Conservation (phyloP, 106 monocot species). For the Platanthera guangdongensis region DNA sequence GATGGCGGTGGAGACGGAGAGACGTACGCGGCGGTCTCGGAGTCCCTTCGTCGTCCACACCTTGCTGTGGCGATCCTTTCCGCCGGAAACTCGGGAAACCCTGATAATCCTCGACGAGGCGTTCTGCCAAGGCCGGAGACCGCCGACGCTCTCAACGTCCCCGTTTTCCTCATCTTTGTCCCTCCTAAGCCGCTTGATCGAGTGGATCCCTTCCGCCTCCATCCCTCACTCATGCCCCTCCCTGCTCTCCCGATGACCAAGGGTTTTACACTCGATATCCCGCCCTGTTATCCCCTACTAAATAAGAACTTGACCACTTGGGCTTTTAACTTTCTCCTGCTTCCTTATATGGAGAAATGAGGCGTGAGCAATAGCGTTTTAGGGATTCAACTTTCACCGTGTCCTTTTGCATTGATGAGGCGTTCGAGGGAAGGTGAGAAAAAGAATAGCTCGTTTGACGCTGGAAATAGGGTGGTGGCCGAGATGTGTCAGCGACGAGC, state of each 20-base stretch:
- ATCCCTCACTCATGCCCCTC: slow-evolving; percentile 8
- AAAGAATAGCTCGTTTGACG: slow-evolving; percentile 3
- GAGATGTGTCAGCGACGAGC: slow-evolving; percentile 1
- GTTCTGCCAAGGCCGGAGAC: slow-evolving; percentile 4
- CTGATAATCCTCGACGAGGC: slow-evolving; percentile 9
- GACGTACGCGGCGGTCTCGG: slow-evolving; percentile 40
- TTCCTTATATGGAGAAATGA: slow-evolving; percentile 4
- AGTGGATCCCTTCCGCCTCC: slow-evolving; percentile 5
- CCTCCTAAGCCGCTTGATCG: not conserved
- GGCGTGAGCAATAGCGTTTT: not conserved
- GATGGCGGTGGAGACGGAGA: slow-evolving; percentile 41
- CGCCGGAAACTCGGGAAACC: slow-evolving; percentile 9
- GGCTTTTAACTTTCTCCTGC: slow-evolving; percentile 8
- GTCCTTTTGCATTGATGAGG: slow-evolving; percentile 7
- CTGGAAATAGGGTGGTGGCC: not conserved
- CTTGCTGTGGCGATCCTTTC: slow-evolving; percentile 9
- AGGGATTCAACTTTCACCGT: slow-evolving; percentile 8
- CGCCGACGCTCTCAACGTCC: not conserved
- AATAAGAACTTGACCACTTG: not conserved
- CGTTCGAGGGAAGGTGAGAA: not conserved
- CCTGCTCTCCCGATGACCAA: not conserved
- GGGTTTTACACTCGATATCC: not conserved
- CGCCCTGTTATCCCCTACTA: not conserved
- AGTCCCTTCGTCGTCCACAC: slow-evolving; percentile 10
- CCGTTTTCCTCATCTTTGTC: not conserved